Base-by-base conservation (phyloP, 2,329 filamentous ascomycete genomes). In the Colletotrichum eremochloae region DNA sequence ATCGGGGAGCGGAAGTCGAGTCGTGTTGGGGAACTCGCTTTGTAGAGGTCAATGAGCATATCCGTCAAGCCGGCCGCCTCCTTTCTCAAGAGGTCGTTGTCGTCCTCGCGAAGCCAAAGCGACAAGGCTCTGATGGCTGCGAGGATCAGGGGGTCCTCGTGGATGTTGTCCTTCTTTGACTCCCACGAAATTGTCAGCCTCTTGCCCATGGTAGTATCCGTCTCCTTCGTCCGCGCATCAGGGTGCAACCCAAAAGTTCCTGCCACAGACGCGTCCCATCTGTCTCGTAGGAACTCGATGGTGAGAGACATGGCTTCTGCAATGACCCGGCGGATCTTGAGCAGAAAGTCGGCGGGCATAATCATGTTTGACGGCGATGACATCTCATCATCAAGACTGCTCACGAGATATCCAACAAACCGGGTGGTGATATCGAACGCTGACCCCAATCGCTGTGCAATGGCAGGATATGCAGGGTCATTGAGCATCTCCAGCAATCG, bases 91-190 rank as follows among this genome's bases (percentile, higher is more conserved):
- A 82, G 80, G 18, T 90, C 87, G 52, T 89, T 90, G 52, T 93
- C 91, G 68, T 93, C 91, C 74, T 93, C 91, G 9, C 89, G 84
- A n/a, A 93, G 81, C 92, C 92, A 93, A 24, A 93, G 84, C 1
- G 90, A 86, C 40, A 93, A 77, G 0, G 88, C 82, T 56, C 89
- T 82, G 31, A 92, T 80, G 0, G 88, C 86, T 3, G 91, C 87
- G 2, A 91, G 84, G 1, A 91, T 83, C 9, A 93, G 82, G 1
- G 88, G 86, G 75, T 93, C 91, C 8, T 85, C 81, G 2, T 84
- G 82, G 3, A 82, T 82, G 40, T 83, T 81, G 73, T 85, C 82
- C 12, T 84, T 83, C 67, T 85, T 84, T 0, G 87, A 85, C 68
- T 92, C 89, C 90, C 90, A 92, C 0, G 87, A 83, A 18, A 92